Conservation (phyloP, 441 rosid genomes). For the Dalechampia spathulata region DNA sequence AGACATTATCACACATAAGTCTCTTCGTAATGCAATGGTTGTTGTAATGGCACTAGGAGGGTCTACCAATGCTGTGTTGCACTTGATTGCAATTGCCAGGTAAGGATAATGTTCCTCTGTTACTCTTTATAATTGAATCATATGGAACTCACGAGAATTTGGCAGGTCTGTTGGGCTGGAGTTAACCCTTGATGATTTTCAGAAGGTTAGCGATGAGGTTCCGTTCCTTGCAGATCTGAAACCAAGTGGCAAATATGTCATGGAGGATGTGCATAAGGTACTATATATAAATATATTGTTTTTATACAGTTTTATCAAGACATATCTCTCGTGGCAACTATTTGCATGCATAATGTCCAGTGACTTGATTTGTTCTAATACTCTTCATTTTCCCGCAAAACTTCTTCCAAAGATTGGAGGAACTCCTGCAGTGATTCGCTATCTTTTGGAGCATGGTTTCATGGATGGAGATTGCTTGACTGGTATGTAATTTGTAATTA, state of each 20-base stretch:
- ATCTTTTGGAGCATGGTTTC: conserved; percentile 73
- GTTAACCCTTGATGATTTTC: conserved; percentile 88
- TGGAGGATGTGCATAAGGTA: conserved; percentile 97
- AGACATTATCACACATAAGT: conserved; percentile 72
- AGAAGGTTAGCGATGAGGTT: conserved; percentile 80
- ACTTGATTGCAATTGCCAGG: conserved; percentile 95
- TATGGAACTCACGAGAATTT: conserved; percentile 21
- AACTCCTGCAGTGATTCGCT: conserved; percentile 89
- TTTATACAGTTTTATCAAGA: no score
- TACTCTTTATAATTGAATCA: conserved; percentile 4
- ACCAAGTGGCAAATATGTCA: conserved; percentile 98
- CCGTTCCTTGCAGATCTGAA: conserved; percentile 94
- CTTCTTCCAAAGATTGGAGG: conserved; percentile 99
- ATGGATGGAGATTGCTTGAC: conserved; percentile 92
- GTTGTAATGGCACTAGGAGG: conserved; percentile 96
- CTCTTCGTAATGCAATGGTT: conserved; percentile 92
- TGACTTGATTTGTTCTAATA: no score
- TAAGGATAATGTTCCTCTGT: conserved; percentile 18
- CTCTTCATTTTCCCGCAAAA: no score
- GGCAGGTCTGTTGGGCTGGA: conserved; percentile 93
- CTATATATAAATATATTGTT: no score
- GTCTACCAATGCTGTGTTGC: conserved; percentile 94
- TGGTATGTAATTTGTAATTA: conserved; percentile 32
- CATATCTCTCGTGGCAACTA: neutral
- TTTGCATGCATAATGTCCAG: no score